Conservation (phyloP, 345 rosid genomes). For the Pistacia vera region DNA sequence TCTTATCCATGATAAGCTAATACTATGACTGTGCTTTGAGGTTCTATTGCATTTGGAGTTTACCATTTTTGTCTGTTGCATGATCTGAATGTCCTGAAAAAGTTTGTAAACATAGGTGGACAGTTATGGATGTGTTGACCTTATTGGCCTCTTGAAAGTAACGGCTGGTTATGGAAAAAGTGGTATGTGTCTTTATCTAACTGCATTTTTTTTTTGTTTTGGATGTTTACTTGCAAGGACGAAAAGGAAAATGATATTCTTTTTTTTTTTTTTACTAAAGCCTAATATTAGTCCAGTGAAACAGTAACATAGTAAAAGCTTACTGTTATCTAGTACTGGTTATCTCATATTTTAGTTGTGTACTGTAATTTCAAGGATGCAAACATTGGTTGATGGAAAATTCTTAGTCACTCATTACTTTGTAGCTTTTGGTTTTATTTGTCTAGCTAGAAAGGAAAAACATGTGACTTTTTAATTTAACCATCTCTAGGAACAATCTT, state of each 20-base stretch:
- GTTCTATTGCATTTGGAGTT: background rate
- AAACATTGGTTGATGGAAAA: background rate
- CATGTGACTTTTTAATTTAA: background rate
- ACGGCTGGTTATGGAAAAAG: slow-evolving; percentile 54
- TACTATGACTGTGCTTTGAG: background rate
- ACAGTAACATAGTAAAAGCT: background rate
- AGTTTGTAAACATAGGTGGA: slow-evolving; percentile 43
- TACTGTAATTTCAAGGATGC: background rate
- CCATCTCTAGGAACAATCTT: background rate
- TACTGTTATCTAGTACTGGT: background rate
- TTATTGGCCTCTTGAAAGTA: slow-evolving; percentile 61
- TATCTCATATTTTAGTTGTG: background rate
- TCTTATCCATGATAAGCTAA: background rate
- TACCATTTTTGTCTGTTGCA: background rate
- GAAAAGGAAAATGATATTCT: background rate
- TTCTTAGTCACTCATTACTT: background rate
- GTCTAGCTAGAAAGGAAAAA: background rate
- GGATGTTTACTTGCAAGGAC: background rate
- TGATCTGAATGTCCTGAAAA: background rate
- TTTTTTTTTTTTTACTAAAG: background rate
- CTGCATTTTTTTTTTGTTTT: background rate
- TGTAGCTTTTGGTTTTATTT: background rate
- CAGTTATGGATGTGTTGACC: slow-evolving; percentile 56
- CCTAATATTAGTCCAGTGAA: background rate
- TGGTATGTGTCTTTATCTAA: slow-evolving; percentile 37